Evolutionary conservation across 345 rosid species (phyloP).

Genomic region (Moringa oleifera): DNA sequence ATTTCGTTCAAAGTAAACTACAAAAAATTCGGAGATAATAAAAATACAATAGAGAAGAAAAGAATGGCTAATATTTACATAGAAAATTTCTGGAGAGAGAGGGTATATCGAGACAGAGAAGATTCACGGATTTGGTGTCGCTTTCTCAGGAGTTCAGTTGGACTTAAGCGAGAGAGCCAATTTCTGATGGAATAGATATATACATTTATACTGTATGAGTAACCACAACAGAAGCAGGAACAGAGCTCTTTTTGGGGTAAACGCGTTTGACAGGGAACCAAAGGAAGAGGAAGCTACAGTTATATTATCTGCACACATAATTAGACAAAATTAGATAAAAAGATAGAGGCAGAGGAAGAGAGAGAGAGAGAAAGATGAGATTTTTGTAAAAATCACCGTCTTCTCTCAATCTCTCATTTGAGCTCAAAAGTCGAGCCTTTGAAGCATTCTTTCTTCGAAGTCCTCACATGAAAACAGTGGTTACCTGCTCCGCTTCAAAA

Average conservation of each 20-base stretch:
- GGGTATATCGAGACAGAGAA: slow-evolving; percentile 18
- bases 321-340: too few species aligned
- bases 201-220: too few species aligned
- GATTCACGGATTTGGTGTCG: slow-evolving; percentile 46
- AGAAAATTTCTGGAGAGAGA: background rate
- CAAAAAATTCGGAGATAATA: background rate
- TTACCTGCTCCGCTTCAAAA: too few species aligned
- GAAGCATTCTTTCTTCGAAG: too few species aligned
- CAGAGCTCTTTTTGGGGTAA: background rate
- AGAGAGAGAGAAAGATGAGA: too few species aligned
- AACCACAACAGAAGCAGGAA: background rate
- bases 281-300: background rate
- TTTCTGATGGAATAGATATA: background rate
- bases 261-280: background rate
- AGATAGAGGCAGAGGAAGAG: too few species aligned
- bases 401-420: too few species aligned
- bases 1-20: background rate
- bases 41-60: background rate
- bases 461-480: too few species aligned
- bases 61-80: background rate
- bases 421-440: too few species aligned
- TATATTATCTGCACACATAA: too few species aligned
- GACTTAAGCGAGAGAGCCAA: background rate
- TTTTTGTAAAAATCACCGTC: too few species aligned
- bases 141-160: slow-evolving; percentile 19